Conservation (phyloP, 306 rosid species). For the Cucumis melo region DNA sequence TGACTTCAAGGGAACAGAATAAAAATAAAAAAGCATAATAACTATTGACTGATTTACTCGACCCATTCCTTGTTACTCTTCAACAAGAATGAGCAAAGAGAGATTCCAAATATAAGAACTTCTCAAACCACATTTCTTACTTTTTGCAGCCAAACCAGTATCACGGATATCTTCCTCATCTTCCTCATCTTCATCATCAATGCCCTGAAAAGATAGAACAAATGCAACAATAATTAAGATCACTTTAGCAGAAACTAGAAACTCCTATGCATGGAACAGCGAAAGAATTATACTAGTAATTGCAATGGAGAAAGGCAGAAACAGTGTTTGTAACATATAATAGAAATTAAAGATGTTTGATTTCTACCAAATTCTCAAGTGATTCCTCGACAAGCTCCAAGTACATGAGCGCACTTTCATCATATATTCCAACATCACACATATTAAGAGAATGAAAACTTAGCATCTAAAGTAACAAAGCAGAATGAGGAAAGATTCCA, state of each 20-base stretch:
- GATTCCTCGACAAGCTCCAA: neutral
- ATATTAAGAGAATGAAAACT: neutral
- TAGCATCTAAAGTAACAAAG: neutral
- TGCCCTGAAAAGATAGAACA: conserved; percentile 25
- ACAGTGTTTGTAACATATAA: neutral
- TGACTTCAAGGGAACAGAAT: too few relatives aligned
- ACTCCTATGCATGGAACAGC: neutral
- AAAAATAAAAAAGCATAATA: too few relatives aligned
- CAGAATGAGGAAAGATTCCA: too few relatives aligned
- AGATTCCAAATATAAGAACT: neutral
- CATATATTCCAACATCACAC: neutral
- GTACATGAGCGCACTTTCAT: neutral
- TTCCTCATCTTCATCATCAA: conserved; percentile 12
- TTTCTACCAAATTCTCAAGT: neutral
- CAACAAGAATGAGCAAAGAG: neutral
- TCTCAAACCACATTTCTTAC: conserved; percentile 24
- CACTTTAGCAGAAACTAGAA: neutral
- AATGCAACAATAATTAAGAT: neutral
- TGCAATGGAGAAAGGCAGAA: neutral
- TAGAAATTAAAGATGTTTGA: neutral
- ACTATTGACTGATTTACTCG: neutral
- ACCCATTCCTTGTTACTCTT: neutral
- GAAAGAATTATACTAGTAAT: neutral
- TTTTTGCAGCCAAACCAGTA: conserved; percentile 30
- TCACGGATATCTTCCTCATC: neutral